Percentiles rank a stretch among this genome's conserved stretches.
Evolutionary conservation across 2,329 filamentous ascomycete genomes (phyloP).

Genomic region (Penicillium freii): DNA sequence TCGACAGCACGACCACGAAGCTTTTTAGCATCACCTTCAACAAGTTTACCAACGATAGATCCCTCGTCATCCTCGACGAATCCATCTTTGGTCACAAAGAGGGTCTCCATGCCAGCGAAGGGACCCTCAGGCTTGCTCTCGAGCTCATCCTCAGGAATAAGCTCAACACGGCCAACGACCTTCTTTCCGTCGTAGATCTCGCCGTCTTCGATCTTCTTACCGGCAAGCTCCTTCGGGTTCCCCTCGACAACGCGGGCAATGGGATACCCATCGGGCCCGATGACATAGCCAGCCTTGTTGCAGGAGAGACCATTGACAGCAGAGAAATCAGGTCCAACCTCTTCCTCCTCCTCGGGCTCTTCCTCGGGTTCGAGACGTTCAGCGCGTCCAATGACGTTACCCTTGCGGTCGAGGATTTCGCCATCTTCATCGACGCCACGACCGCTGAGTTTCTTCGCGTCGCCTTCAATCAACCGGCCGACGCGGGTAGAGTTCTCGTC

Average conservation of each 20-base stretch:
- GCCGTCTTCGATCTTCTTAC: conserved; percentile 57
- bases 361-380: conserved; percentile 42
- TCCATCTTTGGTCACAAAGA: conserved; percentile 58
- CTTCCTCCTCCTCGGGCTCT: conserved; percentile 41
- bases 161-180: conserved; percentile 56
- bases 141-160: conserved; percentile 57
- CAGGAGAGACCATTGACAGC: conserved; percentile 53
- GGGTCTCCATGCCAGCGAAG: conserved; percentile 57
- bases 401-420: conserved; percentile 61
- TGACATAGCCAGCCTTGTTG: conserved; percentile 60
- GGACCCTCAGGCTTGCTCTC: conserved; percentile 56
- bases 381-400: conserved; percentile 61
- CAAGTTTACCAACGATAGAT: conserved; percentile 69
- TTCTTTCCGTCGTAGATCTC: conserved; percentile 57
- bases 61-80: conserved; percentile 73
- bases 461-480: conserved; percentile 57
- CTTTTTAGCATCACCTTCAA: conserved; percentile 68
- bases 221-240: conserved; percentile 55
- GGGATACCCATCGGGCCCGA: conserved; percentile 53
- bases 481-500: conserved; percentile 49
- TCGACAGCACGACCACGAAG: conserved; percentile 74
- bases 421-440: conserved; percentile 62
- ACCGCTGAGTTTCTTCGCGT: conserved; percentile 59
- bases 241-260: conserved; percentile 55
- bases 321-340: conserved; percentile 53